These are phyloP conservation scores for Aquilaria yunnanensis DNA, from an alignment of 345 rosid species.

Conservation along the genomic window DNA sequence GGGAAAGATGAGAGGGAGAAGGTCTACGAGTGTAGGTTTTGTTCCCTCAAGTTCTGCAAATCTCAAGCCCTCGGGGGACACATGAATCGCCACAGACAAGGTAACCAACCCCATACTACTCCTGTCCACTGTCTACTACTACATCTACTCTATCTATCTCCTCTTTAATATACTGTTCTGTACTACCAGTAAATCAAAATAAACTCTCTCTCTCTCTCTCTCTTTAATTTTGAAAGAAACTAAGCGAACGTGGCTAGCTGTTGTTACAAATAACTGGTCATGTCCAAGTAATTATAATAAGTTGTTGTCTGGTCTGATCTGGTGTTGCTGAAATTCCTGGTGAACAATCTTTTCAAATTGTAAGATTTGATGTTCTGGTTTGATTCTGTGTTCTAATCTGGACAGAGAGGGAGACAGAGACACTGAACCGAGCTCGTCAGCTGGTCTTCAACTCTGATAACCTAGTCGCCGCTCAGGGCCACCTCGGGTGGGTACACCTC, in stretches of 20 bases:
- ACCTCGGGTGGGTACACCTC: constrained; percentile 33
- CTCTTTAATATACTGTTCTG: too few relatives aligned
- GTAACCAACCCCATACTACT: constrained; percentile 22
- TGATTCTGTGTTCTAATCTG: constrained; percentile 21
- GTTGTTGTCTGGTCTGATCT: neutral
- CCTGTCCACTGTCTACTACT: too few relatives aligned
- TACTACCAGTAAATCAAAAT: too few relatives aligned
- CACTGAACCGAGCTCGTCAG: constrained; percentile 97
- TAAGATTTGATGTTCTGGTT: constrained; percentile 15
- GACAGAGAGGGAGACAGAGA: constrained; percentile 97
- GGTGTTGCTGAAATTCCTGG: constrained; percentile 18
- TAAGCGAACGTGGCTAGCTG: neutral
- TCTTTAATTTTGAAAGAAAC: constrained; percentile 20
- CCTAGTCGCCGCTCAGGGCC: constrained; percentile 42
- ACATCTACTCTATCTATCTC: too few relatives aligned
- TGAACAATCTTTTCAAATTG: constrained; percentile 3
- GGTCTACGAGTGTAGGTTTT: constrained; percentile 97
- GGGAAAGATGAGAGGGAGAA: constrained; percentile 86
- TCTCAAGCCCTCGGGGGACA: constrained; percentile 99
- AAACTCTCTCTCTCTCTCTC: too few relatives aligned
- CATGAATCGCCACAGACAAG: constrained; percentile 99
- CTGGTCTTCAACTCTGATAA: constrained; percentile 75
- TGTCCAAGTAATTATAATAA: too few relatives aligned
- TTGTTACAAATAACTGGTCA: too few relatives aligned
- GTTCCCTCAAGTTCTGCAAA: constrained; percentile 99